These are phyloP conservation scores for Leptographium radiaticola DNA, from an alignment of 2,329 filamentous ascomycete genomes.

Conservation along the genomic window DNA sequence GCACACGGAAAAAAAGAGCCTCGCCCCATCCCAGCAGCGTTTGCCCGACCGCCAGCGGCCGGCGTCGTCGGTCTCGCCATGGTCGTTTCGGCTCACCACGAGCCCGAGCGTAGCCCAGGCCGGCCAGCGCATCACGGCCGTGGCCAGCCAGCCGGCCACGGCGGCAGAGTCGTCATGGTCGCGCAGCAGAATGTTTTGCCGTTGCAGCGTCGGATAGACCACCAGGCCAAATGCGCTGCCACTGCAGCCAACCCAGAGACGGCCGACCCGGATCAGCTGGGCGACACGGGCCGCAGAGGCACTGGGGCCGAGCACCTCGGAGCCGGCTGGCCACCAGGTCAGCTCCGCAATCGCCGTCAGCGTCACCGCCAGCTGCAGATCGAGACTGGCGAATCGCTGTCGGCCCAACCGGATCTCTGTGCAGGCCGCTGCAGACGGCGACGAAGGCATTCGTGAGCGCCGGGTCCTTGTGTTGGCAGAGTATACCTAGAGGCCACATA, in stretches of 20 bases:
- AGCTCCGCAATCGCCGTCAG: constrained; percentile 7
- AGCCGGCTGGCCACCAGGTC: constrained; percentile 2
- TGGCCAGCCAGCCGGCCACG: background rate
- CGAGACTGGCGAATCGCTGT: constrained; percentile 1
- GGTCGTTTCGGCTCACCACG: background rate
- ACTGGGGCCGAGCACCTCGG: background rate
- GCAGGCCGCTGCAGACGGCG: background rate
- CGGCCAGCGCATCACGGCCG: background rate
- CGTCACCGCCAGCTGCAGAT: constrained; percentile 2
- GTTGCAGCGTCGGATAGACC: constrained; percentile 3
- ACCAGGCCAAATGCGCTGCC: constrained; percentile 6
- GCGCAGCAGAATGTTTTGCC: background rate
- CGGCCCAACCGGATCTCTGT: constrained; percentile 2
- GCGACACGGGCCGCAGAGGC: constrained; percentile 8
- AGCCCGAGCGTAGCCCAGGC: constrained; percentile 5
- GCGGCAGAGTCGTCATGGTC: background rate
- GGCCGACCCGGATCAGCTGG: constrained; percentile 8
- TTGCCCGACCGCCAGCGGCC: background rate
- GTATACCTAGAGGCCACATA: too few relatives aligned
- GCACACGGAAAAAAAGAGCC: constrained; percentile 2
- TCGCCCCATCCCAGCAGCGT: background rate
- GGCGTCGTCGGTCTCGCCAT: background rate
- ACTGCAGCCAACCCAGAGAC: constrained; percentile 7
- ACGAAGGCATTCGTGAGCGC: background rate
- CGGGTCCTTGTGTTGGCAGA: too few relatives aligned